Conservation (phyloP, 495 filamentous ascomycete species). For the Xylaria flabelliformis region DNA sequence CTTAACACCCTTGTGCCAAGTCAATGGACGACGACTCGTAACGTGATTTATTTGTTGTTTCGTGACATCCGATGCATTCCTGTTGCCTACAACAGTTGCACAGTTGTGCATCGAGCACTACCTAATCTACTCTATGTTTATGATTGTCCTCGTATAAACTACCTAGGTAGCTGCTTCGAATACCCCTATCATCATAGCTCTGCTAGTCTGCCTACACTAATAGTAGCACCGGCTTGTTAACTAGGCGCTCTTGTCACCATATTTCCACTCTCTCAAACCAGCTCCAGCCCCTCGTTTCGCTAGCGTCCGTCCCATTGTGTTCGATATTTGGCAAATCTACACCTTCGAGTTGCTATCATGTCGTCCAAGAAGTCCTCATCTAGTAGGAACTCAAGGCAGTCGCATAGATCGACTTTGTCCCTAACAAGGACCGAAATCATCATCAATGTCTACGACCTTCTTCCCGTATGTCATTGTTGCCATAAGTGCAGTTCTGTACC, state of each 20-base stretch:
- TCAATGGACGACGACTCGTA: background rate
- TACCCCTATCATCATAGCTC: background rate
- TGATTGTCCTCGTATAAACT: background rate
- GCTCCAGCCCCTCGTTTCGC: constrained; percentile 1
- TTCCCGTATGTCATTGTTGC: constrained; percentile 61
- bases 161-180: background rate
- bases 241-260: background rate
- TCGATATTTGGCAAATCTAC: background rate
- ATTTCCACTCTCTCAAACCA: background rate
- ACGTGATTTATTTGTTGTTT: background rate
- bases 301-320: background rate
- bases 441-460: constrained; percentile 82
- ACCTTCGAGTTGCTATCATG: constrained; percentile 33
- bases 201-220: background rate
- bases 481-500: background rate
- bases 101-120: background rate
- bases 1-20: constrained; percentile 3
- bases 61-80: background rate
- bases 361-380: constrained; percentile 51
- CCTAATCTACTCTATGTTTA: background rate
- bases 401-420: constrained; percentile 64
- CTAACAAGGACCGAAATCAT: constrained; percentile 71
- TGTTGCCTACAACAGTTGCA: background rate
- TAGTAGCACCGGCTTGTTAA: constrained; percentile 12
- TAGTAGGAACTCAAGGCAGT: constrained; percentile 41